A percentile compares a stretch with the other conserved stretches of the same genome.
Conservation (phyloP, 441 rosid species). For the Arabidopsis hybrid region DNA sequence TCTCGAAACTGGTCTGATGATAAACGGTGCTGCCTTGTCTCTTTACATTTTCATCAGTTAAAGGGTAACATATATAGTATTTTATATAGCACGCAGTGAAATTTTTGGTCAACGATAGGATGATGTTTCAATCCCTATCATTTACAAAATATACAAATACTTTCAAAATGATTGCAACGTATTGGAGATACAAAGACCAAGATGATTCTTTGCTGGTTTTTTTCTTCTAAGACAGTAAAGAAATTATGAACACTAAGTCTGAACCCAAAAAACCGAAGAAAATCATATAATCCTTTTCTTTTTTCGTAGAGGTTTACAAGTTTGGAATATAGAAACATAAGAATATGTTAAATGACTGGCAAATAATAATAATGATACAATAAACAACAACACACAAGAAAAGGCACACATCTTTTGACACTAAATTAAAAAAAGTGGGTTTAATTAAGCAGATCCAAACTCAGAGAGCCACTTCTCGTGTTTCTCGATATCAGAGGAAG, state of each 20-base stretch:
- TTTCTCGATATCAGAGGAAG: conserved; percentile 86
- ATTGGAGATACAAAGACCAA: neutral
- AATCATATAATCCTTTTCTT: conserved; percentile 4
- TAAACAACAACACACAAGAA: conserved; percentile 10
- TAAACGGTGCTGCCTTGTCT: conserved; percentile 32
- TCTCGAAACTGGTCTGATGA: conserved; percentile 1
- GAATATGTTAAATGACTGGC: conserved; percentile 5
- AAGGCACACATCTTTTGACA: conserved; percentile 13
- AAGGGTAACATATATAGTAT: neutral
- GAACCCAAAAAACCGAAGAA: neutral
- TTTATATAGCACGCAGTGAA: neutral
- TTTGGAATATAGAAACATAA: conserved; percentile 15
- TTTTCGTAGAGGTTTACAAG: neutral
- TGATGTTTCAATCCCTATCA: neutral
- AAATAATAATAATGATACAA: conserved; percentile 13
- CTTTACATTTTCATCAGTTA: conserved; percentile 11
- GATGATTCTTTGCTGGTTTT: neutral
- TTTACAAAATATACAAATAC: neutral
- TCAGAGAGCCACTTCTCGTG: conserved; percentile 98
- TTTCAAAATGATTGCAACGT: neutral
- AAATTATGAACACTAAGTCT: neutral
- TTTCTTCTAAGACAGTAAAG: neutral
- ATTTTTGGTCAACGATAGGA: neutral
- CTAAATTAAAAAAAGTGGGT: neutral
- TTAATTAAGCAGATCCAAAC: conserved; percentile 79